Evolutionary conservation across 148 eudicot genomes (phyloP).

Genomic region (Salicornia ramosissima): DNA sequence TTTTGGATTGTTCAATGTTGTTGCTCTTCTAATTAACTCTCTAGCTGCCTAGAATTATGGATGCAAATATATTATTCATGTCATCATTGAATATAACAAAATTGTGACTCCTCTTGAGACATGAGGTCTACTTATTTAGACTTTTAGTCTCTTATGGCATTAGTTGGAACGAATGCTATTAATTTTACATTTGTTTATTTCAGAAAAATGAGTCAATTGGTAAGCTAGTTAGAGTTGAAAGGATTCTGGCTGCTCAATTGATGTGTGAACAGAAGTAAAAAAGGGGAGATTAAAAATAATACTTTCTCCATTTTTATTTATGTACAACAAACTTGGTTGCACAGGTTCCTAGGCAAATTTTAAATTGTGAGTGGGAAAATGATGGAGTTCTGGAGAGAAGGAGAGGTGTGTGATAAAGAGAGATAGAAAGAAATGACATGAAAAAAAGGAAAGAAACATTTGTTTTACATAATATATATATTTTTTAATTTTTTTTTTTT

Average conservation of each 20-base stretch:
- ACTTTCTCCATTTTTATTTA: no score
- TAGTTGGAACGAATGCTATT: neutral
- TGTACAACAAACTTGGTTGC: no score
- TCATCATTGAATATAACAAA: no score
- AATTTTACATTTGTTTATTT: neutral
- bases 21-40: neutral
- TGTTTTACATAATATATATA: no score
- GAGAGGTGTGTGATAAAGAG: no score
- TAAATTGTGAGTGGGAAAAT: no score
- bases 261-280: neutral
- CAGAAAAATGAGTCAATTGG: neutral
- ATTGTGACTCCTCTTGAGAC: no score
- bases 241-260: neutral
- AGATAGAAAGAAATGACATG: no score
- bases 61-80: neutral
- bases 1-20: neutral
- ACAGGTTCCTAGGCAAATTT: no score
- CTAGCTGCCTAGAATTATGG: neutral
- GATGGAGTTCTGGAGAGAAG: no score
- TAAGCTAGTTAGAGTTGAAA: conserved; percentile 1
- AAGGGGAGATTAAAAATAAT: neutral
- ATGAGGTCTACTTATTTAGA: neutral
- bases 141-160: neutral
- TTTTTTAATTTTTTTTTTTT: no score
- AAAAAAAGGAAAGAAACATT: no score